A percentile compares a stretch with the other conserved stretches of the same genome.
Conservation (phyloP, 116 monocot genomes). For the Iris pallida region DNA sequence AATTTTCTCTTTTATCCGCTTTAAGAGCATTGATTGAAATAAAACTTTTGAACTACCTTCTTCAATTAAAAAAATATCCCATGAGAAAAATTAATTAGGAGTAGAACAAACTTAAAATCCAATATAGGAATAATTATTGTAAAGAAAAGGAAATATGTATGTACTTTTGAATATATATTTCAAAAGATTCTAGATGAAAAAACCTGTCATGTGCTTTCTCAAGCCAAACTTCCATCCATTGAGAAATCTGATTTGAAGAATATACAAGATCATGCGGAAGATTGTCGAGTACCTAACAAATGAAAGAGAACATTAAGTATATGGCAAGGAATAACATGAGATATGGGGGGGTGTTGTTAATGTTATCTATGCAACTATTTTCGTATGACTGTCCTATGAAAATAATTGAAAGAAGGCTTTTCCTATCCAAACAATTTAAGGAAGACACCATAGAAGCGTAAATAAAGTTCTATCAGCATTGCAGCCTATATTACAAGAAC, state of each 20-base stretch:
- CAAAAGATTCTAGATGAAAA: constrained; percentile 11
- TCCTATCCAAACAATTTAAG: not conserved
- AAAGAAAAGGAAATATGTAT: not conserved
- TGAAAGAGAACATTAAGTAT: not conserved
- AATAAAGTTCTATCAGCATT: not conserved
- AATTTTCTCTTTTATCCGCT: too few relatives aligned
- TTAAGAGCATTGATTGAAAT: too few relatives aligned
- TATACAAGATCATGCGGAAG: constrained; percentile 95
- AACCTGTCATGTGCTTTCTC: constrained; percentile 63
- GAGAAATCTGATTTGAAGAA: constrained; percentile 70
- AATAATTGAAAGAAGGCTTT: too few relatives aligned
- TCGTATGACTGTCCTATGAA: too few relatives aligned
- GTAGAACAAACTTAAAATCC: too few relatives aligned
- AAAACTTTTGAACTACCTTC: too few relatives aligned
- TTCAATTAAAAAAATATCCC: too few relatives aligned
- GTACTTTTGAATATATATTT: not conserved
- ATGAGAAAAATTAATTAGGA: too few relatives aligned
- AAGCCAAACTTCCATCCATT: constrained; percentile 97
- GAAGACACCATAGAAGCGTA: not conserved
- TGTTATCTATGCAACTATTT: not conserved
- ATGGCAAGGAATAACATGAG: not conserved
- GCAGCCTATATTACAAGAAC: not conserved
- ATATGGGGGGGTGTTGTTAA: too few relatives aligned
- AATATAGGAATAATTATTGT: not conserved
- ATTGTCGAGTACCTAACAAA: constrained; percentile 89